Conservation (phyloP, 2,329 filamentous ascomycete genomes). For the Tolypocladium nubicola region DNA sequence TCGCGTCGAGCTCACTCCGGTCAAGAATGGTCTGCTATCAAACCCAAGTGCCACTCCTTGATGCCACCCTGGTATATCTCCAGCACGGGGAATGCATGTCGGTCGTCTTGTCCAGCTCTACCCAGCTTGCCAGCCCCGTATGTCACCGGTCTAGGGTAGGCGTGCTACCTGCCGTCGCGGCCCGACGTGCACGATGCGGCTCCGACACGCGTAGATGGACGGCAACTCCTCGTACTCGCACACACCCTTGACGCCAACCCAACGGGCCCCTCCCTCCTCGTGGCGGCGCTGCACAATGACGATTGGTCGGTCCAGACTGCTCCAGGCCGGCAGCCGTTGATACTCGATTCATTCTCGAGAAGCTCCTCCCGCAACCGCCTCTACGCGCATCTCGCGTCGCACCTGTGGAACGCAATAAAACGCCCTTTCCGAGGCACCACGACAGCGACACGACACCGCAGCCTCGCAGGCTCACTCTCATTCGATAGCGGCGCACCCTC, state of each 20-base stretch:
- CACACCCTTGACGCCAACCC: too few species aligned
- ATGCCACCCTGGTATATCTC: too few species aligned
- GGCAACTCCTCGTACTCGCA: too few species aligned
- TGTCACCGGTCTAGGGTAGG: too few species aligned
- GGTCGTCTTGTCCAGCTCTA: too few species aligned
- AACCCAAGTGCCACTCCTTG: too few species aligned
- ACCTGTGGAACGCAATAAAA: background rate
- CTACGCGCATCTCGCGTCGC: background rate
- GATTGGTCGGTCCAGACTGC: conserved; percentile 1
- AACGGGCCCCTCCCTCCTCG: background rate
- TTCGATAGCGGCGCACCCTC: background rate
- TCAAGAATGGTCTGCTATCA: too few species aligned
- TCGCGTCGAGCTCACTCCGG: too few species aligned
- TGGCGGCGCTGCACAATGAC: conserved; percentile 2
- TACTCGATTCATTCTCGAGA: background rate
- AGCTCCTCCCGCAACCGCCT: background rate
- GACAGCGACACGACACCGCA: background rate
- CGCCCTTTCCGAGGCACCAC: background rate
- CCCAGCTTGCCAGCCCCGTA: too few species aligned
- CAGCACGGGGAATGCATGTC: too few species aligned
- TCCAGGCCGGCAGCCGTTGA: background rate
- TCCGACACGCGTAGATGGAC: background rate
- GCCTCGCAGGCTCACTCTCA: background rate
- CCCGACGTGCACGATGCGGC: too few species aligned
- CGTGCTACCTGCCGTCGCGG: too few species aligned